Evolutionary conservation across 108 stramenopile species (phyloP).

Genomic region (Cyclotella sp.): DNA sequence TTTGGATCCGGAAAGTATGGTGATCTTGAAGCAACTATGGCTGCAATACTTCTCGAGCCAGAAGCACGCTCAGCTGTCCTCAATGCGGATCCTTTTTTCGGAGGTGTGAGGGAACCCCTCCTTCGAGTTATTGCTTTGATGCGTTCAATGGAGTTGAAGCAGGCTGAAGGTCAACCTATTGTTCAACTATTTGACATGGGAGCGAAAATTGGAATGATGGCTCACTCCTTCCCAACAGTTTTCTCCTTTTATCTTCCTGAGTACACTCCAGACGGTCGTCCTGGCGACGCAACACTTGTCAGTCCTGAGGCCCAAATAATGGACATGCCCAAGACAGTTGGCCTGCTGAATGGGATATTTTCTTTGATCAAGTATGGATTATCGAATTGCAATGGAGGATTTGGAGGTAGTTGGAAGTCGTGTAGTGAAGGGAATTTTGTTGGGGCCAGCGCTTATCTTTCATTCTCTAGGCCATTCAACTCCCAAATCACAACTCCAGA

Average conservation of each 20-base stretch:
- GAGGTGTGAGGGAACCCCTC: slow-evolving; percentile 57
- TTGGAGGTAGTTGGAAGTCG: slow-evolving; percentile 22
- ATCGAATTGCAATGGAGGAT: slow-evolving; percentile 49
- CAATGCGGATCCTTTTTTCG: slow-evolving; percentile 62
- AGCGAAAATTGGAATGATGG: slow-evolving; percentile 54
- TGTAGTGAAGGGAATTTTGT: slow-evolving; percentile 27
- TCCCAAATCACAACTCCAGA: slow-evolving; percentile 18
- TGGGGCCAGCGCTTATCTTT: slow-evolving; percentile 27
- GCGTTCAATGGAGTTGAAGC: slow-evolving; percentile 55
- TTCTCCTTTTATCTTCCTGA: slow-evolving; percentile 68
- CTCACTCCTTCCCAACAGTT: slow-evolving; percentile 55
- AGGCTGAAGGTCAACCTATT: slow-evolving; percentile 30
- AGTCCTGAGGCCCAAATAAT: slow-evolving; percentile 44
- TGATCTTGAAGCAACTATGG: slow-evolving; percentile 63
- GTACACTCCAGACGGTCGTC: slow-evolving; percentile 49
- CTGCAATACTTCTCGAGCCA: slow-evolving; percentile 62
- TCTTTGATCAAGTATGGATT: slow-evolving; percentile 64
- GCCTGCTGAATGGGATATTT: slow-evolving; percentile 51
- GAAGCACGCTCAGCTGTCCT: slow-evolving; percentile 55
- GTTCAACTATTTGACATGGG: slow-evolving; percentile 34
- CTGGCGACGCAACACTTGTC: slow-evolving; percentile 39
- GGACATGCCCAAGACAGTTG: slow-evolving; percentile 54
- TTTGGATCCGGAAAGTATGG: slow-evolving; percentile 64
- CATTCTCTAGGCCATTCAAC: slow-evolving; percentile 37
- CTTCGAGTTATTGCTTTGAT: slow-evolving; percentile 60